phyloP scores from a whole-genome alignment of 352 stramenopile genomes.

The Phytophthora palmivora region DNA sequence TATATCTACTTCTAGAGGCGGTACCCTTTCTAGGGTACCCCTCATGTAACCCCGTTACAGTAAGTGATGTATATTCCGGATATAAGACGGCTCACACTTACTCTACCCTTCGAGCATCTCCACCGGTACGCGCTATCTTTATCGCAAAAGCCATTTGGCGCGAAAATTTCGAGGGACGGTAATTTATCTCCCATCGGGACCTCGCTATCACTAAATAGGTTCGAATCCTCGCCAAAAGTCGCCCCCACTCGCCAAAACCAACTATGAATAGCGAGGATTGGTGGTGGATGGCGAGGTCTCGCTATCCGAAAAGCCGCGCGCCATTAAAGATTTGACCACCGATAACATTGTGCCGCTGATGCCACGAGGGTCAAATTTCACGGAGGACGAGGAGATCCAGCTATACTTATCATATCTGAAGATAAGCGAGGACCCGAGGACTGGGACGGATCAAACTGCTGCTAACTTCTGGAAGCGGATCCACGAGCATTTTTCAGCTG shows the following conservation, averaged over 20 bases:
- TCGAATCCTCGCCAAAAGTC: background rate
- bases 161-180: background rate
- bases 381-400: background rate
- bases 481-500: background rate
- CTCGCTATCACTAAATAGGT: background rate
- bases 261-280: background rate
- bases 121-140: background rate
- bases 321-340: background rate
- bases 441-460: background rate
- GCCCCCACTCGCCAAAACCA: background rate
- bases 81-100: too few relatives aligned
- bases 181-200: background rate
- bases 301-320: background rate
- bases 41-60: too few relatives aligned
- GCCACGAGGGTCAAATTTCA: background rate
- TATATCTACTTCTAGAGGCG: too few relatives aligned
- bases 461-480: slow-evolving; percentile 2
- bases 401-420: slow-evolving; percentile 11
- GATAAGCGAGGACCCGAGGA: slow-evolving; percentile 2
- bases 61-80: too few relatives aligned
- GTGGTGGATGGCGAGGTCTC: background rate
- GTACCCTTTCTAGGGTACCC: too few relatives aligned
- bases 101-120: slow-evolving; percentile 1
- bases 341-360: background rate
- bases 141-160: background rate